Percentiles rank a stretch among this genome's conserved stretches.
Conservation (phyloP, 768 basidiomycete species). For the Sistotremastrum niveocremeum region DNA sequence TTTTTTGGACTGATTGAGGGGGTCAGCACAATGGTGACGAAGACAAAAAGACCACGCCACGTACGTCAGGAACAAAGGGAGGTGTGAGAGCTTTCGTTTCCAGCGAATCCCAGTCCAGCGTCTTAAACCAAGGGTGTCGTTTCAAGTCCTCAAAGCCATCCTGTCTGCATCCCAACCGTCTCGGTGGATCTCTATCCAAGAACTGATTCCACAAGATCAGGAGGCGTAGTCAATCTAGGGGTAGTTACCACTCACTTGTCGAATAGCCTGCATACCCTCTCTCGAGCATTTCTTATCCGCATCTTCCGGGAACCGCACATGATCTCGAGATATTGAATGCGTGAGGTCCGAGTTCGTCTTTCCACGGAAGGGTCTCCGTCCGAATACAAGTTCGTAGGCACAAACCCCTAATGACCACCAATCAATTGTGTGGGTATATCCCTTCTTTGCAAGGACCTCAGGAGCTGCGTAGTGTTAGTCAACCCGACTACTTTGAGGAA, state of each 20-base stretch:
- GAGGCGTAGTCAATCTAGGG: neutral
- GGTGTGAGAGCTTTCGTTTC: constrained; percentile 59
- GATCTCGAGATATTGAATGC: constrained; percentile 70
- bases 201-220: constrained; percentile 33
- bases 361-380: constrained; percentile 78
- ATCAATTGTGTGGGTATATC: constrained; percentile 87
- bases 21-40: neutral
- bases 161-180: constrained; percentile 69
- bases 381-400: constrained; percentile 80
- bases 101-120: constrained; percentile 69
- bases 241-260: constrained; percentile 38
- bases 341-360: constrained; percentile 82
- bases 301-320: constrained; percentile 64
- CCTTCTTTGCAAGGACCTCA: constrained; percentile 82
- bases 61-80: constrained; percentile 84
- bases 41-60: constrained; percentile 22
- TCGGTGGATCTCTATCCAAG: constrained; percentile 67
- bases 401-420: constrained; percentile 95
- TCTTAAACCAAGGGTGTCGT: constrained; percentile 72
- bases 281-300: constrained; percentile 45
- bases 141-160: constrained; percentile 70
- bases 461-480: constrained; percentile 36
- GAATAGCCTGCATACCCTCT: constrained; percentile 52
- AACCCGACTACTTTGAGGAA: neutral
- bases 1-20: constrained; percentile 58